A percentile compares a stretch with the other conserved stretches of the same genome.
These are phyloP conservation scores for Xylariaceae sp. DNA, from an alignment of 2,329 filamentous ascomycete species.

Conservation along the genomic window DNA sequence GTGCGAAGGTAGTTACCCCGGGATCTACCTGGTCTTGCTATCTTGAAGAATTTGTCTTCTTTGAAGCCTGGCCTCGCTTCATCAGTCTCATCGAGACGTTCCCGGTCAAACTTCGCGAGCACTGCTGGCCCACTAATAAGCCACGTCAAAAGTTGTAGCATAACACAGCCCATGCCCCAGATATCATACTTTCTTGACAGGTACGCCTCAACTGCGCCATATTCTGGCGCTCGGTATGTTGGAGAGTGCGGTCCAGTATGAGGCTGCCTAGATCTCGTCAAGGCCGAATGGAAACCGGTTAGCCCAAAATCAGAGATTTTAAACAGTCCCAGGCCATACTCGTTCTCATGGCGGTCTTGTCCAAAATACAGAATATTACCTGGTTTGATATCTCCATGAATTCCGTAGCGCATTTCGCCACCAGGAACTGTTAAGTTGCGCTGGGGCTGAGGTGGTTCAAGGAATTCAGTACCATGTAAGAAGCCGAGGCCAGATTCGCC, in stretches of 20 bases:
- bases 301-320: constrained; percentile 15
- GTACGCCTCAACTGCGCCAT: not conserved
- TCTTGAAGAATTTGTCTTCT: constrained; percentile 10
- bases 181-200: constrained; percentile 12
- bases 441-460: not conserved
- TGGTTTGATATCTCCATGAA: constrained; percentile 14
- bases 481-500: constrained; percentile 8
- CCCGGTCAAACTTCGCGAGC: constrained; percentile 4
- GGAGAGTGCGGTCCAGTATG: constrained; percentile 4
- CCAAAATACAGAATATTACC: constrained; percentile 13
- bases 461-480: constrained; percentile 7
- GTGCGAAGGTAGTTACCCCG: no score
- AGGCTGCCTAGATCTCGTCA: constrained; percentile 1
- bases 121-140: constrained; percentile 7
- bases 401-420: constrained; percentile 8
- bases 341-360: not conserved
- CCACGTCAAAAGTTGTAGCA: constrained; percentile 12
- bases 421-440: no score
- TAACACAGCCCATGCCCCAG: constrained; percentile 11
- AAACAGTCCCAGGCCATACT: constrained; percentile 6
- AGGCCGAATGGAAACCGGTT: constrained; percentile 6
- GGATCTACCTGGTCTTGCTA: not conserved
- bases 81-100: constrained; percentile 3
- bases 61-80: not conserved
- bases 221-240: constrained; percentile 12